Evolutionary conservation across 495 filamentous ascomycete genomes (phyloP).

Genomic region (Hypoxylon fragiforme): DNA sequence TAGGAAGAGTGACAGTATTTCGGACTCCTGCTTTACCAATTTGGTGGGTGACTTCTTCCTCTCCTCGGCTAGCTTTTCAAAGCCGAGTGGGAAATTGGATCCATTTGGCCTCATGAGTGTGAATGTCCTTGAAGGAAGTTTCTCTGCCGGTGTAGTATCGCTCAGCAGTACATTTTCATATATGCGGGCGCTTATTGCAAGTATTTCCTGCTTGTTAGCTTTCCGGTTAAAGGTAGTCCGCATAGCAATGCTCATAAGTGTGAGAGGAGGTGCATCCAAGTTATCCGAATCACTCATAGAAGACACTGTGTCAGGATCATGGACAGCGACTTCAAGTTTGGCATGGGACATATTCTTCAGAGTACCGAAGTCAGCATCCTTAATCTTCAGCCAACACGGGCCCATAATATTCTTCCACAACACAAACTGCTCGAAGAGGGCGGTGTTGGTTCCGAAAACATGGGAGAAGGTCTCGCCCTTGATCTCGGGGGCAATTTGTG

Average conservation of each 20-base stretch:
- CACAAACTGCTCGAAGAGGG: slow-evolving; percentile 96
- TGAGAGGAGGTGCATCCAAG: slow-evolving; percentile 80
- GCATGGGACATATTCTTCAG: slow-evolving; percentile 96
- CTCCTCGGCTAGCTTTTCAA: slow-evolving; percentile 68
- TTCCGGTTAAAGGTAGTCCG: slow-evolving; percentile 86
- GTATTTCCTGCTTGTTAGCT: slow-evolving; percentile 94
- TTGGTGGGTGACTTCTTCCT: slow-evolving; percentile 72
- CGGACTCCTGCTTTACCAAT: slow-evolving; percentile 77
- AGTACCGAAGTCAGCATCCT: slow-evolving; percentile 76
- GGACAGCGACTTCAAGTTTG: slow-evolving; percentile 85
- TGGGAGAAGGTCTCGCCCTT: slow-evolving; percentile 90
- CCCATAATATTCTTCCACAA: slow-evolving; percentile 98
- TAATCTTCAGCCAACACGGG: slow-evolving; percentile 92
- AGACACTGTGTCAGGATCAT: slow-evolving; percentile 72
- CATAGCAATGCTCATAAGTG: slow-evolving; percentile 90
- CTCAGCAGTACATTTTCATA: slow-evolving; percentile 87
- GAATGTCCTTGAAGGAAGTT: slow-evolving; percentile 85
- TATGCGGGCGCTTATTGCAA: slow-evolving; percentile 84
- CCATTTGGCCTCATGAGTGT: slow-evolving; percentile 85
- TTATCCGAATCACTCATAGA: slow-evolving; percentile 74
- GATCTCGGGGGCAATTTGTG: slow-evolving; percentile 63
- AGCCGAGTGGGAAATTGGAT: slow-evolving; percentile 76
- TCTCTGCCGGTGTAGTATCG: slow-evolving; percentile 86
- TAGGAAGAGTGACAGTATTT: slow-evolving; percentile 82
- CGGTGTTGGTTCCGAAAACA: slow-evolving; percentile 92